phyloP scores from a whole-genome alignment of 768 basidiomycete species.

The Tylopilus plumbeoviolaceoides region DNA sequence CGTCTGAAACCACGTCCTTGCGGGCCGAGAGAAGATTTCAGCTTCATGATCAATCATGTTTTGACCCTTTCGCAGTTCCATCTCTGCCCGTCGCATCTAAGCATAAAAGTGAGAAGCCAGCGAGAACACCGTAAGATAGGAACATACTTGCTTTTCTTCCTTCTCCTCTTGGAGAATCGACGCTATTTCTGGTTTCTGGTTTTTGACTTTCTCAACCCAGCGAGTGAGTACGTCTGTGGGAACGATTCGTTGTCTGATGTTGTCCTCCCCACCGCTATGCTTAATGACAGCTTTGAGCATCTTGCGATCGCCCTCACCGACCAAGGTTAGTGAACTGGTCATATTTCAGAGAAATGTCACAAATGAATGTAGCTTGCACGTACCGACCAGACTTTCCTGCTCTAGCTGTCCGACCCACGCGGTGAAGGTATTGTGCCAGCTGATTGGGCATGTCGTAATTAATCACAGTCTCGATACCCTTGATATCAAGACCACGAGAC shows the following conservation, averaged over 20 bases:
- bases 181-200: conserved; percentile 70
- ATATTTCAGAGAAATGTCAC: conserved; percentile 4
- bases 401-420: conserved; percentile 95
- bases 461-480: conserved; percentile 95
- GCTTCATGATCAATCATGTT: conserved; percentile 92
- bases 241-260: conserved; percentile 85
- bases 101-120: conserved; percentile 9
- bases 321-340: conserved; percentile 83
- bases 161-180: conserved; percentile 87
- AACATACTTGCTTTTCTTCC: conserved; percentile 83
- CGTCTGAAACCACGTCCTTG: conserved; percentile 98
- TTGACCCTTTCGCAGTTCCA: conserved; percentile 92
- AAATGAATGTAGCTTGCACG: conserved; percentile 24
- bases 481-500: conserved; percentile 94
- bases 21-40: conserved; percentile 91
- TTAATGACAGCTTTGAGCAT: conserved; percentile 96
- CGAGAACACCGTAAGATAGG: neutral
- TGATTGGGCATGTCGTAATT: conserved; percentile 99
- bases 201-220: conserved; percentile 67
- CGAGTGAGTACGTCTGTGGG: conserved; percentile 68
- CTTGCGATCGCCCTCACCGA: conserved; percentile 94
- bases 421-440: conserved; percentile 90
- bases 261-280: conserved; percentile 70
- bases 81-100: conserved; percentile 86
- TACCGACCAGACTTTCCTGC: conserved; percentile 91